Base-by-base conservation (phyloP, 2,329 filamentous ascomycete genomes). In the Ophiostoma sp. region DNA sequence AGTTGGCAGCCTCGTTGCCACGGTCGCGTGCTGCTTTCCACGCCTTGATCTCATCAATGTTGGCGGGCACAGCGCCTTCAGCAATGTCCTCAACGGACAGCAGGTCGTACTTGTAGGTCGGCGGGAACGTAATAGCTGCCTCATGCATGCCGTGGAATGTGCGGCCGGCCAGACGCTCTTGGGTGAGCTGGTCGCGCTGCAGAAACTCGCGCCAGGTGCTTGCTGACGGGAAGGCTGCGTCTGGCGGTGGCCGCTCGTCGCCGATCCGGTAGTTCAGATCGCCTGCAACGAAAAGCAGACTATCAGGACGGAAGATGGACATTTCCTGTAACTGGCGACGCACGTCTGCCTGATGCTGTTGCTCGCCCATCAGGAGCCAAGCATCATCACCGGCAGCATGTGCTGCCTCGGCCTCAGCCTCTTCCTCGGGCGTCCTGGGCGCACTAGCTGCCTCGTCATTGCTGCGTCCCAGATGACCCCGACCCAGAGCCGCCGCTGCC, bases 241-340 rank as follows among this genome's bases (percentile, higher is more conserved):
- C 80, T 0, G 85, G 81, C 0, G 83, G 81, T 0, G 94, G 93
- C 0, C 85, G 81, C 0, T 83, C 84, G 72, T 88, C 85, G 8
- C 89, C 87, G 23, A 94, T 96, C 74, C 95, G 90, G 80, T 99
- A 99, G 82, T 99, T 99, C 72, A 99, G 85, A 78, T 99, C 95
- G 33, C 95, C 95, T 0, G 90, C 90, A 66, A 98, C 83, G 78
- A 98, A 96, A 1, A 97, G 83, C 77, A 96, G 89, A 3, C 89
- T 89, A 3, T 84, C 85, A 1, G 92, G 87, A 67, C 86, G 87
- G 81, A 94, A 97, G 70, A 98, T 87, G 44, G 87, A 88, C 57
- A 87, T 81, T 73, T 85, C 79, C 74, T 87, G 84, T 3, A 88
- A 79, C 41, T 72, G 73, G 36, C 72, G 71, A 68, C 75, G 72